Conservation (phyloP, 1,284 basidiomycete genomes). For the Melanopsichium pennsylvanicum region DNA sequence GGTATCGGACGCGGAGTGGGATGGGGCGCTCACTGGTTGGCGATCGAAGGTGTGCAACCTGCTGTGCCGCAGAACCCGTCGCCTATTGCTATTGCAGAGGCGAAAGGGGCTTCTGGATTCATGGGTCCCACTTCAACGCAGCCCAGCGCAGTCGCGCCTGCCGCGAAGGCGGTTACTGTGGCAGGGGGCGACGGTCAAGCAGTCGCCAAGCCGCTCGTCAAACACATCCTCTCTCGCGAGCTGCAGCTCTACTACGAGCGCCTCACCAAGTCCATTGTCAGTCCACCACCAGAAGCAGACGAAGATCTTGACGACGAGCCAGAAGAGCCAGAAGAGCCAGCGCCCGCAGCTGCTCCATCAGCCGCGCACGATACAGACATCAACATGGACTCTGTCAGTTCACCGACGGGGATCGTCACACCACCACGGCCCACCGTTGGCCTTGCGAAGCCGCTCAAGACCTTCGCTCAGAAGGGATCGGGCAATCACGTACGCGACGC, state of each 20-base stretch:
- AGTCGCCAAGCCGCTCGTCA: constrained; percentile 71
- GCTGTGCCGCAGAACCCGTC: constrained; percentile 95
- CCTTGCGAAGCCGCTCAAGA: constrained; percentile 43
- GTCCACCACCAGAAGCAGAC: constrained; percentile 55
- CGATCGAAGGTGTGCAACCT: constrained; percentile 96
- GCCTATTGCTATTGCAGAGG: constrained; percentile 51
- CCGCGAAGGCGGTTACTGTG: constrained; percentile 58
- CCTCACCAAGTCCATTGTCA: constrained; percentile 73
- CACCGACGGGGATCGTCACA: constrained; percentile 34
- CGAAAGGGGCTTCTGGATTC: constrained; percentile 24
- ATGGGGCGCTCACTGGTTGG: constrained; percentile 81
- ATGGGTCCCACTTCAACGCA: constrained; percentile 34
- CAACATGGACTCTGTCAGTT: constrained; percentile 18
- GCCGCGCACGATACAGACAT: constrained; percentile 29
- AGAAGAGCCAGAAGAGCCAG: constrained; percentile 10
- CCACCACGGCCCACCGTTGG: constrained; percentile 34
- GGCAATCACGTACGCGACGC: constrained; percentile 71
- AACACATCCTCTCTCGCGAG: constrained; percentile 91
- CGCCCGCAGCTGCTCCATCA: constrained; percentile 1
- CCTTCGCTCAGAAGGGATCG: constrained; percentile 44
- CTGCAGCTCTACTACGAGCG: constrained; percentile 94
- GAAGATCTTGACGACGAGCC: constrained; percentile 44
- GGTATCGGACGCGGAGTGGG: constrained; percentile 61
- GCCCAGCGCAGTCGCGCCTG: constrained; percentile 52
- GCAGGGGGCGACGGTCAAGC: constrained; percentile 46